Base-by-base conservation (phyloP, 2,329 filamentous ascomycete genomes). In the Sporothrix pallida region DNA sequence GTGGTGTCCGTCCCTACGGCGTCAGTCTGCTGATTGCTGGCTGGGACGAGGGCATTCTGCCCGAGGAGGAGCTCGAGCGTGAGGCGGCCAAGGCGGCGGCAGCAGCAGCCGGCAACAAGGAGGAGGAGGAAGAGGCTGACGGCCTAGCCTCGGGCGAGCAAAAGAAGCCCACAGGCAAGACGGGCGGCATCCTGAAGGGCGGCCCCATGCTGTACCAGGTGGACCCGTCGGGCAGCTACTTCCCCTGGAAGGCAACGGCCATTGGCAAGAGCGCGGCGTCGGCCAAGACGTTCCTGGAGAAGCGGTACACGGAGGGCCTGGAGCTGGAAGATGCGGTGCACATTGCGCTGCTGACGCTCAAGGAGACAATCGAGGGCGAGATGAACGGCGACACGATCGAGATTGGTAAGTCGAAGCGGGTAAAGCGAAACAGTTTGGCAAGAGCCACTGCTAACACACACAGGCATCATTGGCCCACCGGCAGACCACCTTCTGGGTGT, bases 331-430 rank as follows among this genome's bases (percentile, higher is more conserved):
- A 99, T 83, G 96, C 96, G 10, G 96, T 99, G 78, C 96, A 99
- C 84, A 99, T 99, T 86, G 96, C 96, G 75, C 88, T 99, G 72
- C 86, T 99, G 82, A 99, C 96, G 37, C 86, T 99, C 81, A 99
- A 99, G 88, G 96, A 99, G 88, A 98, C 96, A 74, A 99, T 99
- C 81, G 95, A 98, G 86, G 96, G 96, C 74, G 96, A 98, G 86
- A 98, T 98, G 95, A 98, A 95, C 78, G 95, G 95, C 76, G 95
- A 98, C 82, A 98, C 95, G 46, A 97, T 99, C 77, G 96, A 99
- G 85, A 98, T 99, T 83, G 95, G 94, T 94, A 84, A 82, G 90
- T 82, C 13, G 23, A 17, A 7, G 31, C 10, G 62, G 63, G 6
- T n/a, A 13, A 20, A 23, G 17, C 26, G 26, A 68, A 13, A 23